A percentile compares a stretch with the other conserved stretches of the same genome.
phyloP scores from a whole-genome alignment of 352 stramenopile species.

The Saprolegnia parasitica region DNA sequence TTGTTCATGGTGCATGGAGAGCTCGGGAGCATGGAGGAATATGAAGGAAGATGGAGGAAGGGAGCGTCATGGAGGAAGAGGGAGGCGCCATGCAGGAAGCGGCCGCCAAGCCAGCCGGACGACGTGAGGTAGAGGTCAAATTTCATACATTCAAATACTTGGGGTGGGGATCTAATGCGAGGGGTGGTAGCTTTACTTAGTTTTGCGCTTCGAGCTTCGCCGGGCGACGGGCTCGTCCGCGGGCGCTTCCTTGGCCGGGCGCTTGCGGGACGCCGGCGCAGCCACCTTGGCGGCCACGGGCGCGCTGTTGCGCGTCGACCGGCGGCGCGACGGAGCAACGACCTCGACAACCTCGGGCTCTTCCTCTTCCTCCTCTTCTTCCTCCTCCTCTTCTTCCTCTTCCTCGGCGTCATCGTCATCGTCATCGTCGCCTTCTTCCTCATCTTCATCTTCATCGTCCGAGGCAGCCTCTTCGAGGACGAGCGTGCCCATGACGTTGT shows the following conservation, averaged over 20 bases:
- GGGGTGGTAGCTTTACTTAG: conserved; percentile 11
- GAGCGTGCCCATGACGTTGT: conserved; percentile 73
- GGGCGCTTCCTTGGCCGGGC: not conserved
- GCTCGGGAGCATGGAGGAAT: not conserved
- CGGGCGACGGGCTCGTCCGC: not conserved
- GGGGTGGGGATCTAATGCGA: conserved; percentile 1
- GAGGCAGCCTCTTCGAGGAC: conserved; percentile 71
- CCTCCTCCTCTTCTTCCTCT: conserved; percentile 24
- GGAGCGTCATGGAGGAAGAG: not conserved
- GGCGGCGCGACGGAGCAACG: not conserved
- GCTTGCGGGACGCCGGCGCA: not conserved
- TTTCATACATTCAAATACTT: conserved; percentile 18
- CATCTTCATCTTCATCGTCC: conserved; percentile 67
- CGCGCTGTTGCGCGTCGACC: not conserved
- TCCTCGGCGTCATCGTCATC: conserved; percentile 53
- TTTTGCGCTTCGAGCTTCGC: conserved; percentile 14
- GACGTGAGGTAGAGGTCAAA: not conserved
- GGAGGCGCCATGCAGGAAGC: not conserved
- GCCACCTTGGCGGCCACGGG: too few species aligned
- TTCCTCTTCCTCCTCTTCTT: conserved; percentile 13
- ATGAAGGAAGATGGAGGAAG: too few species aligned
- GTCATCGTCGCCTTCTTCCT: conserved; percentile 69
- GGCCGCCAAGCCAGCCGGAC: not conserved
- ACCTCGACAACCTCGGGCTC: not conserved
- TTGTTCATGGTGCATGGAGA: not conserved